Evolutionary conservation across 1,284 basidiomycete species (phyloP), one percentile per base, ranked within the genome.

Genomic region (Chalciporus piperatoides): DNA sequence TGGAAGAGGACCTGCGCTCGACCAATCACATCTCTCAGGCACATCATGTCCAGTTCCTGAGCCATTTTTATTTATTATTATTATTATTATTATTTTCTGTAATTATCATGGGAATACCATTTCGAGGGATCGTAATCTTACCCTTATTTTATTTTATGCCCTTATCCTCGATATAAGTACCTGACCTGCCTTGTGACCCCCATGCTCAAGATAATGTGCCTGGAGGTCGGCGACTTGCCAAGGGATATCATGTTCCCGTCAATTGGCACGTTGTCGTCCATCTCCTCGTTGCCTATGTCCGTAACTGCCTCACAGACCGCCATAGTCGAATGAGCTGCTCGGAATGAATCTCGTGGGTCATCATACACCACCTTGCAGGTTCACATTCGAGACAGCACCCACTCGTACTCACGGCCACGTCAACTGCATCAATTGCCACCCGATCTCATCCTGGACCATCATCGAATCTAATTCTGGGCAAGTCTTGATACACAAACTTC

Each of bases 11-110:
- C 69, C 65, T 55, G 51, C 59, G 51, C 2, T 41, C 54, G 46
- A 59, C 67, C 67, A 65, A 69, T 69, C 64, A 69, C 43, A 65
- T 48, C 45, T 25, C 44, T 59, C 63, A 65, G 64, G 64, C 64
- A 65, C 63, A 68, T 68, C 67, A 67, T 41, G 38, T 19, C 30
- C 39, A 55, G 65, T 66, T 52, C 63, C 63, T 68, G 64, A 23
- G 37, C 24, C 36, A 42, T 52, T 46, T 53, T 63, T n/a, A 15
- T n/a, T n/a, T n/a, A 30, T 33, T 33, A 33, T 61, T 57, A n/a
- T 15, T 36, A 28, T 9, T 41, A 38, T 53, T 38, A n/a, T 25
- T 41, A 39, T 46, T 50, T 43, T 11, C 6, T 3, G n/a, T n/a
- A n/a, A n/a, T n/a, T n/a, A n/a, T n/a, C n/a, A n/a, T n/a, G 39